phyloP scores from a whole-genome alignment of 345 rosid genomes.

The Microthlaspi erraticum region DNA sequence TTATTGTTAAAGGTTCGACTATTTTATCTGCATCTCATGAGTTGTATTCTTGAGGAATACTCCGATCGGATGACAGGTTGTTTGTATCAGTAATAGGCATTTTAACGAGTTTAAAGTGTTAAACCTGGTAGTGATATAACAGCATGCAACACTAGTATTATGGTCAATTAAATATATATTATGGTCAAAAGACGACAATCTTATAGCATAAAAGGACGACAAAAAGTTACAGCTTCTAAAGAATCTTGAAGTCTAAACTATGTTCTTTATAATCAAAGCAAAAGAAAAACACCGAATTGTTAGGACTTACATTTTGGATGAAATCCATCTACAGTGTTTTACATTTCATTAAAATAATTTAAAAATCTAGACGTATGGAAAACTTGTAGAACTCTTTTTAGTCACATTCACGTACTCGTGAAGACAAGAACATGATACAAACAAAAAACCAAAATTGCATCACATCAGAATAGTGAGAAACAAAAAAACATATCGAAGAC shows the following conservation, averaged over 20 bases:
- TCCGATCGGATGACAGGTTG: neutral
- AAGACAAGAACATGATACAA: slow-evolving; percentile 29
- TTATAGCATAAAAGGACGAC: too few relatives aligned
- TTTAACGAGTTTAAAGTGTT: neutral
- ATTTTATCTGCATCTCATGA: neutral
- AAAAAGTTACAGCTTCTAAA: too few relatives aligned
- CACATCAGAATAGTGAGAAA: slow-evolving; percentile 22
- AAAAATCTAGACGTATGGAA: neutral
- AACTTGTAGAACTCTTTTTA: neutral
- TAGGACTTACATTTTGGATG: neutral
- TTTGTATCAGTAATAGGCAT: too few relatives aligned
- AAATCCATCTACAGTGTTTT: neutral
- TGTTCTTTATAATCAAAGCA: too few relatives aligned
- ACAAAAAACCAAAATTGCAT: slow-evolving; percentile 31
- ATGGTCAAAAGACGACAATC: too few relatives aligned
- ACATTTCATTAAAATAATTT: neutral
- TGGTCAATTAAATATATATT: too few relatives aligned
- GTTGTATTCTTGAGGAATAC: slow-evolving; percentile 1
- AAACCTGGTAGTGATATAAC: too few relatives aligned
- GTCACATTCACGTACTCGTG: slow-evolving; percentile 3
- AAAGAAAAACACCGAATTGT: neutral
- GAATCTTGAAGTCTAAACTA: too few relatives aligned
- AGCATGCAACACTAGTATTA: too few relatives aligned
- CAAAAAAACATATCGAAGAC: slow-evolving; percentile 32
- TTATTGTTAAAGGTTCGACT: neutral